Evolutionary conservation across 441 rosid genomes (phyloP).

Genomic region (Populus trichocarpa): DNA sequence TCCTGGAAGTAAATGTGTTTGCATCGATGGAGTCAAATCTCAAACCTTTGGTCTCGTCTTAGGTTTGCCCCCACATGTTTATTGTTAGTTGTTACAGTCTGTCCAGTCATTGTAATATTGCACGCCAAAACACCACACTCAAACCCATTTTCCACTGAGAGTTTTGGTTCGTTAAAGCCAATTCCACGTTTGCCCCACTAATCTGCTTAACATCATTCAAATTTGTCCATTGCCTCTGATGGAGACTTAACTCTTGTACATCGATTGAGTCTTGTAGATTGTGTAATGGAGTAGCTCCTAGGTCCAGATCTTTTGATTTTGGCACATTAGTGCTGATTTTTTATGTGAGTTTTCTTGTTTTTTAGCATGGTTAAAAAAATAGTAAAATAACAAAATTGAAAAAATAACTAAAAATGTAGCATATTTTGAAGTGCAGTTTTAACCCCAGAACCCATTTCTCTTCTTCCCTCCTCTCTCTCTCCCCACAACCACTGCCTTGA

Average conservation of each 20-base stretch:
- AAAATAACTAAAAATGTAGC: background rate
- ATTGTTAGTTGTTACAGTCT: background rate
- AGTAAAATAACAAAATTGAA: no score
- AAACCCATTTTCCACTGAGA: background rate
- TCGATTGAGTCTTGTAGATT: background rate
- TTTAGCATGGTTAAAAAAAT: background rate
- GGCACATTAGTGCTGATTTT: background rate
- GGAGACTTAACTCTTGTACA: background rate
- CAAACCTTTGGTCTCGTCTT: background rate
- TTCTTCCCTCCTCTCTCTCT: no score
- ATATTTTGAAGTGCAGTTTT: no score
- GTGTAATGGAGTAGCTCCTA: background rate
- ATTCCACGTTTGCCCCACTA: background rate
- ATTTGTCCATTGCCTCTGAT: background rate
- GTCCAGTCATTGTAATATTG: background rate
- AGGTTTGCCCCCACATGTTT: background rate
- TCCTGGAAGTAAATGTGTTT: background rate
- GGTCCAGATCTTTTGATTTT: background rate
- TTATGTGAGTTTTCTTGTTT: background rate
- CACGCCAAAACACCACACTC: background rate
- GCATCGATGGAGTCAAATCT: background rate
- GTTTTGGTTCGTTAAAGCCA: background rate
- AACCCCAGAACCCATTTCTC: no score
- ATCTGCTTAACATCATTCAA: background rate
- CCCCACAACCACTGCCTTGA: accelerated